Percentiles rank a stretch among this genome's conserved stretches.
These are phyloP conservation scores for Sporothrix humicola DNA, from an alignment of 2,329 filamentous ascomycete genomes.

Conservation along the genomic window DNA sequence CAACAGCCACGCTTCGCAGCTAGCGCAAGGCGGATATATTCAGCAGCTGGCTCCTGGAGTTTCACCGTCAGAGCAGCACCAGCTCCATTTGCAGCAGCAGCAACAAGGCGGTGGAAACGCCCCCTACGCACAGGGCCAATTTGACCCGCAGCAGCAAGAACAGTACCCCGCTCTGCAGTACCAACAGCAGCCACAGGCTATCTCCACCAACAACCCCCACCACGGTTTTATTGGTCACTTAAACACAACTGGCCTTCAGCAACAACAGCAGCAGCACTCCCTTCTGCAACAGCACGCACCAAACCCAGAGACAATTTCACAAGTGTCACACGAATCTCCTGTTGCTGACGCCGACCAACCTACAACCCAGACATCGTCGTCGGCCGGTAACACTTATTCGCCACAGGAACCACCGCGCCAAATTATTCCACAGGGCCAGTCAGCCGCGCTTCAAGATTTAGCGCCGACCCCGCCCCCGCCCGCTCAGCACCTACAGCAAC, in stretches of 20 bases:
- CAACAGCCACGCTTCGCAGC: constrained; percentile 42
- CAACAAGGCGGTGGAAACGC: background rate
- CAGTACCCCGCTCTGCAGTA: constrained; percentile 41
- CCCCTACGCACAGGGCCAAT: constrained; percentile 45
- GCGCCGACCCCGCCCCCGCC: constrained; percentile 36
- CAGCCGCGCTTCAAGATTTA: constrained; percentile 37
- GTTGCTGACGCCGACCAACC: constrained; percentile 56
- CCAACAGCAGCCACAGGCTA: constrained; percentile 36
- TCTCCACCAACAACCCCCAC: constrained; percentile 42
- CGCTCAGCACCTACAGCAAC: constrained; percentile 30
- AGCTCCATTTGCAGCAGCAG: constrained; percentile 44
- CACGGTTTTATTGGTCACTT: constrained; percentile 45
- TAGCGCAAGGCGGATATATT: constrained; percentile 37
- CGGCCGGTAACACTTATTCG: constrained; percentile 42
- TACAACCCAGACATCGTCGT: constrained; percentile 52
- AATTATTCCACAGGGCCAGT: constrained; percentile 12
- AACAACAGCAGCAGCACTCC: constrained; percentile 41
- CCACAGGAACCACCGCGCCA: constrained; percentile 45
- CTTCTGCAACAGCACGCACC: constrained; percentile 45
- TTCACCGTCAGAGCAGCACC: constrained; percentile 45
- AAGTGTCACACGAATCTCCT: constrained; percentile 67
- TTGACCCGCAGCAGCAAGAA: constrained; percentile 51
- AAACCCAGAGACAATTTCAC: constrained; percentile 66
- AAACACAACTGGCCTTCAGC: constrained; percentile 40
- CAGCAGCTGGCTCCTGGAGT: constrained; percentile 45